Evolutionary conservation across 768 basidiomycete genomes (phyloP).

Genomic region (Serendipita sp.): DNA sequence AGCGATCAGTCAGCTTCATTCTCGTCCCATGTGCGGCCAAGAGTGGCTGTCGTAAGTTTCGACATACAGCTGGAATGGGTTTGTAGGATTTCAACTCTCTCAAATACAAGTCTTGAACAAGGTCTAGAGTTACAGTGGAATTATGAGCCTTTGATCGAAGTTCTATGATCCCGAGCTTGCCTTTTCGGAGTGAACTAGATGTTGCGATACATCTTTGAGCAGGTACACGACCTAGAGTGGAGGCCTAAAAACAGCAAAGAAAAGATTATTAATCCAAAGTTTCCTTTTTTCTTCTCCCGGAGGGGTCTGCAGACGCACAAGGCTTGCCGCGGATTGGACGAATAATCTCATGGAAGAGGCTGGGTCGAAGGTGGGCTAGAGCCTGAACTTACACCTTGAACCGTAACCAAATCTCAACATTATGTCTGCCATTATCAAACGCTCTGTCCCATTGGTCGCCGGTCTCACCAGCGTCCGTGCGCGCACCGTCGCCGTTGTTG

Average conservation of each 20-base stretch:
- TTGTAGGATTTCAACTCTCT: constrained; percentile 84
- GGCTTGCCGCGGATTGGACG: neutral
- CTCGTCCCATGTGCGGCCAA: neutral
- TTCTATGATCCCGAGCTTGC: neutral
- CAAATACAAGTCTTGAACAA: constrained; percentile 85
- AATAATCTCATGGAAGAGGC: constrained; percentile 4
- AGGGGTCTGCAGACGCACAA: neutral
- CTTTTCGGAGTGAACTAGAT: neutral
- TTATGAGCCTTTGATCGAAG: neutral
- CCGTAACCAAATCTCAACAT: neutral
- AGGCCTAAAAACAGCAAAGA: neutral
- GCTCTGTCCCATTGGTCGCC: neutral
- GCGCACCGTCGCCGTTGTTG: neutral
- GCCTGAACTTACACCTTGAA: neutral
- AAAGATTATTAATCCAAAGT: neutral
- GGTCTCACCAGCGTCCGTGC: neutral
- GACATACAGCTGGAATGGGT: constrained; percentile 51
- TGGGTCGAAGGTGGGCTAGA: neutral
- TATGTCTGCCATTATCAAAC: constrained; percentile 2
- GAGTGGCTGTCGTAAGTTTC: neutral
- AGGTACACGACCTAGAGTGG: neutral
- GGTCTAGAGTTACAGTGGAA: constrained; percentile 35
- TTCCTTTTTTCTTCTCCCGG: no score
- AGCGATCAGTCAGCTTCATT: neutral
- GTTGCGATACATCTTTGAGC: neutral